phyloP scores from a whole-genome alignment of 1,284 basidiomycete species.

The Leccinum griseonigrum region DNA sequence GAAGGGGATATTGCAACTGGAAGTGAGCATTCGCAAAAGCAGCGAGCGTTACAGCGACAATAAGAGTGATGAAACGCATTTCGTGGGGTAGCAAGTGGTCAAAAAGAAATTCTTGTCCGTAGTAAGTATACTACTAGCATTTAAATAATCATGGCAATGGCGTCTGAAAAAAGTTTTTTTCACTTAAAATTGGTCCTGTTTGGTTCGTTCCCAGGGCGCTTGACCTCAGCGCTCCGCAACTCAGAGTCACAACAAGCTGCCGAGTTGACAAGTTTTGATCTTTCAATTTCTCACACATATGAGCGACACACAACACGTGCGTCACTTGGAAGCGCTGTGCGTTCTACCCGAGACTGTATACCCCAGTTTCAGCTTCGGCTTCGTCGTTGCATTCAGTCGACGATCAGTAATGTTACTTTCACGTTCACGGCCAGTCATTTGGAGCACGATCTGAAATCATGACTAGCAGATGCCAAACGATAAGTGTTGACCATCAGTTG shows the following conservation, averaged over 20 bases:
- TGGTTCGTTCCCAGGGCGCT: slow-evolving; percentile 3
- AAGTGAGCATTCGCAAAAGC: slow-evolving; percentile 55
- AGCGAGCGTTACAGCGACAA: slow-evolving; percentile 33
- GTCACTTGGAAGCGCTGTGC: neutral
- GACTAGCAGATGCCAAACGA: neutral
- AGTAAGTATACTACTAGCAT: neutral
- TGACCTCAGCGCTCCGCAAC: neutral
- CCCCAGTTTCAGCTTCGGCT: neutral
- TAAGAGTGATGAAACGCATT: slow-evolving; percentile 37
- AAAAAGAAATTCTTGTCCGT: neutral
- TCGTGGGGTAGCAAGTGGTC: neutral
- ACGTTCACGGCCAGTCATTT: neutral
- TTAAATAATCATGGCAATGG: slow-evolving; percentile 14
- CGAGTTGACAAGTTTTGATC: neutral
- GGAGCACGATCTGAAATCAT: neutral
- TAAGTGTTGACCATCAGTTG: neutral
- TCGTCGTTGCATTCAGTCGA: neutral
- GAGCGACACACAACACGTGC: neutral
- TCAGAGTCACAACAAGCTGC: neutral
- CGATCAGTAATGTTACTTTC: neutral
- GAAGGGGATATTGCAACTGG: slow-evolving; percentile 54
- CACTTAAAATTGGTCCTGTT: slow-evolving; percentile 23
- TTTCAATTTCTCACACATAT: neutral
- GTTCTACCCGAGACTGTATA: neutral
- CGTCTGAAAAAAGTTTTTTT: slow-evolving; percentile 27